These are phyloP conservation scores for Gnomoniopsis smithogilvyi DNA, from an alignment of 2,329 filamentous ascomycete genomes.

Conservation along the genomic window DNA sequence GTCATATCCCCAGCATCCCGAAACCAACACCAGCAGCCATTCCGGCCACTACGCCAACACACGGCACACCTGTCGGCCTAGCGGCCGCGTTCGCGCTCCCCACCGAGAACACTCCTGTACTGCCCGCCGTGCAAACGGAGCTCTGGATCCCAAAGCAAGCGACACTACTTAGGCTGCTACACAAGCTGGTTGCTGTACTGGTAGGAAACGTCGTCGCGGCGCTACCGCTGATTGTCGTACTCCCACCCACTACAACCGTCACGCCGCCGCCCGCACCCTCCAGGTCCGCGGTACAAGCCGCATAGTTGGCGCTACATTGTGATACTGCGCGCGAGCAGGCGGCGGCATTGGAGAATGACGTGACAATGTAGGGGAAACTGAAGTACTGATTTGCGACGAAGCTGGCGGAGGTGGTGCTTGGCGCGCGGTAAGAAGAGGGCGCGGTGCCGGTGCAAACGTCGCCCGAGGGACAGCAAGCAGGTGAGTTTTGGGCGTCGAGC, in stretches of 20 bases:
- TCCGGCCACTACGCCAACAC: slow-evolving; percentile 22
- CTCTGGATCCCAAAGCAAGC: slow-evolving; percentile 46
- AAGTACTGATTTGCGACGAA: slow-evolving; percentile 58
- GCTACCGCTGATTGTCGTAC: slow-evolving; percentile 44
- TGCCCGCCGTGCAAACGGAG: slow-evolving; percentile 35
- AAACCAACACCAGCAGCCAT: slow-evolving; percentile 21
- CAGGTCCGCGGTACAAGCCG: slow-evolving; percentile 49
- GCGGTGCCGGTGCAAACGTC: slow-evolving; percentile 55
- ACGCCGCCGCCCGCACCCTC: slow-evolving; percentile 40
- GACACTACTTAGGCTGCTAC: slow-evolving; percentile 50
- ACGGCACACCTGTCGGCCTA: slow-evolving; percentile 23
- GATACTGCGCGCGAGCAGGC: slow-evolving; percentile 50
- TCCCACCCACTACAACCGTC: slow-evolving; percentile 53
- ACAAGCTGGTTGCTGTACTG: slow-evolving; percentile 48
- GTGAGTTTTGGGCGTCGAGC: slow-evolving; percentile 43
- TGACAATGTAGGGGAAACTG: slow-evolving; percentile 56
- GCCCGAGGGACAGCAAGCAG: slow-evolving; percentile 49
- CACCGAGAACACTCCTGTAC: slow-evolving; percentile 25
- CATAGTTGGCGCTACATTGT: slow-evolving; percentile 52
- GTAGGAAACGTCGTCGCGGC: slow-evolving; percentile 37
- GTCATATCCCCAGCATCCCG: slow-evolving; percentile 16
- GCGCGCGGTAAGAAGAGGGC: slow-evolving; percentile 33
- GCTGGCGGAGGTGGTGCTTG: slow-evolving; percentile 38
- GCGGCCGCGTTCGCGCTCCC: slow-evolving; percentile 23
- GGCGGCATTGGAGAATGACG: slow-evolving; percentile 46